A percentile compares a stretch with the other conserved stretches of the same genome.
Evolutionary conservation across 1,139 yeast species (phyloP).

Genomic region (Blastobotrys serpentis): DNA sequence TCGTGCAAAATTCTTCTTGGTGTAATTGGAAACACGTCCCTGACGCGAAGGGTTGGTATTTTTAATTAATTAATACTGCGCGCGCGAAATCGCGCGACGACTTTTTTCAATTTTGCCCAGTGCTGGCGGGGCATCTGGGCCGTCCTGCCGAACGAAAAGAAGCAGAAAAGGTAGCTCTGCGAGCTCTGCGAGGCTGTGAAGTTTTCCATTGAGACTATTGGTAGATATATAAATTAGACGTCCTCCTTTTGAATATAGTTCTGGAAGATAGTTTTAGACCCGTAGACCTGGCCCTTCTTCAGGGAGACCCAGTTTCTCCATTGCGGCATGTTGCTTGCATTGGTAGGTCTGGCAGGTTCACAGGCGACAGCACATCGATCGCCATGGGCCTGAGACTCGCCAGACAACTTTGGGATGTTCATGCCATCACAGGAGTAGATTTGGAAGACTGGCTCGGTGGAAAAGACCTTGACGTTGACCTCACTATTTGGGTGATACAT

Average conservation of each 20-base stretch:
- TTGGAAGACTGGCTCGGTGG: slow-evolving; percentile 71
- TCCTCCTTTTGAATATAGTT: slow-evolving; percentile 28
- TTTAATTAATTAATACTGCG: too few species aligned
- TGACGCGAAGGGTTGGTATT: neutral
- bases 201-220: too few species aligned
- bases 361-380: slow-evolving; percentile 60
- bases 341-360: slow-evolving; percentile 61
- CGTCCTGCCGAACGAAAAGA: too few species aligned
- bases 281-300: slow-evolving; percentile 54
- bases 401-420: slow-evolving; percentile 39
- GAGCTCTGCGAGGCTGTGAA: too few species aligned
- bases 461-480: slow-evolving; percentile 45
- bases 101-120: too few species aligned
- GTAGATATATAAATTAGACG: slow-evolving; percentile 12
- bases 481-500: slow-evolving; percentile 51
- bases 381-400: slow-evolving; percentile 38
- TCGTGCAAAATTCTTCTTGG: too few species aligned
- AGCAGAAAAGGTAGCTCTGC: too few species aligned
- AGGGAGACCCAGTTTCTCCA: slow-evolving; percentile 56
- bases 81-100: too few species aligned
- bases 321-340: slow-evolving; percentile 51
- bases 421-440: slow-evolving; percentile 62
- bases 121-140: too few species aligned
- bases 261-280: slow-evolving; percentile 48
- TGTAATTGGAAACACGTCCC: too few species aligned